phyloP scores from a whole-genome alignment of 108 stramenopile genomes.

The Halocafeteria seosinensis region DNA sequence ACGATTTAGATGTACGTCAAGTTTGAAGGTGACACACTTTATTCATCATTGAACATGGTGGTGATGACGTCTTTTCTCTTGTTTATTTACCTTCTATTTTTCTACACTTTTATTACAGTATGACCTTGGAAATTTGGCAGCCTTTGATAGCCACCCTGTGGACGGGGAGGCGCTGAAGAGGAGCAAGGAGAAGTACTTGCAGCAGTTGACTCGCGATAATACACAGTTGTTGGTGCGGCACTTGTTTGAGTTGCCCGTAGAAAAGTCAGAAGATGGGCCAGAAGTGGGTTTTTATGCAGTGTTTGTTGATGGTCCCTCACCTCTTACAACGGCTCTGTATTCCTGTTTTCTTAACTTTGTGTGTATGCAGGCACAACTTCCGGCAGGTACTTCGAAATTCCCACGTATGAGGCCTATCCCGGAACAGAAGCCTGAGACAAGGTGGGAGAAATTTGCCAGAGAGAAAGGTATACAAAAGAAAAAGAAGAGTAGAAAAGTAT shows the following conservation, averaged over 20 bases:
- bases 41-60: too few relatives aligned
- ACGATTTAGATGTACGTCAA: too few relatives aligned
- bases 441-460: constrained; percentile 39
- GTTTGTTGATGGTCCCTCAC: not conserved
- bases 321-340: not conserved
- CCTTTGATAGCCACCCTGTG: not conserved
- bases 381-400: not conserved
- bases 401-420: constrained; percentile 17
- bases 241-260: not conserved
- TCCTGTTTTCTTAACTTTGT: too few relatives aligned
- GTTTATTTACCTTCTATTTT: too few relatives aligned
- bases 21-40: too few relatives aligned
- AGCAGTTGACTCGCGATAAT: not conserved
- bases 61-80: too few relatives aligned
- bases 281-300: not conserved
- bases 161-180: not conserved
- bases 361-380: constrained; percentile 3
- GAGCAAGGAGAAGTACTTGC: not conserved
- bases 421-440: constrained; percentile 25
- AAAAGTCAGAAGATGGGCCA: not conserved
- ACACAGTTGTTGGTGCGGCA: not conserved
- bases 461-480: constrained; percentile 39
- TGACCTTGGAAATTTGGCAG: not conserved
- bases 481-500: constrained; percentile 33
- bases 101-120: too few relatives aligned